These are phyloP conservation scores for Peniophora sp. DNA, from an alignment of 1,284 basidiomycete genomes.

Conservation along the genomic window DNA sequence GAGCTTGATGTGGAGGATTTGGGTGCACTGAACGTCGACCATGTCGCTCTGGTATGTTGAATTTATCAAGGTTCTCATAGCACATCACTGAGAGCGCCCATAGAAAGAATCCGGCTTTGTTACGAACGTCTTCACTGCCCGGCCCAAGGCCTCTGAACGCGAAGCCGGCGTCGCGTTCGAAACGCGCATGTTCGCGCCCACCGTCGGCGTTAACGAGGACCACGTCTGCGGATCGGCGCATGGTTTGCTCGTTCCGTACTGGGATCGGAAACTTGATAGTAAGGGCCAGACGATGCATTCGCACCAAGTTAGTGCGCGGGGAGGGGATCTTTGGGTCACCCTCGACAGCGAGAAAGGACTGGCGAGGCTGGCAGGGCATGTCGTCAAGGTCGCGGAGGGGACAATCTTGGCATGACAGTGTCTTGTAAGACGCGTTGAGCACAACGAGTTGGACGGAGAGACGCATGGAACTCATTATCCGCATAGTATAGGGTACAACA, in stretches of 20 bases:
- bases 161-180: constrained; percentile 27
- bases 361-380: constrained; percentile 30
- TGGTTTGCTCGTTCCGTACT: constrained; percentile 43
- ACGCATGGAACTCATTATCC: too few species aligned
- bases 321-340: constrained; percentile 37
- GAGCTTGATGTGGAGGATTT: constrained; percentile 38
- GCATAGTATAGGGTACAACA: not conserved
- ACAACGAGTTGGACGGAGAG: too few species aligned
- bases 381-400: constrained; percentile 26
- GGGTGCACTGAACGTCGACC: constrained; percentile 25
- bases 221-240: constrained; percentile 54
- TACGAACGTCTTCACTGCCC: constrained; percentile 32
- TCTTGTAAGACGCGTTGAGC: too few species aligned
- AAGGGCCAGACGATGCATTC: constrained; percentile 25
- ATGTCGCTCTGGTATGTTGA: constrained; percentile 29
- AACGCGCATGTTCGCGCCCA: constrained; percentile 46
- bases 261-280: constrained; percentile 32
- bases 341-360: constrained; percentile 26
- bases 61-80: not conserved
- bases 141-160: constrained; percentile 20
- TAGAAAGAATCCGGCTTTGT: constrained; percentile 13
- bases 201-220: constrained; percentile 38
- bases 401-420: not conserved
- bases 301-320: constrained; percentile 43
- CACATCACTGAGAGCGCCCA: not conserved